Evolutionary conservation across 2,329 filamentous ascomycete genomes (phyloP), one percentile per base, ranked within the genome.

Genomic region (Neofusicoccum ribis): DNA sequence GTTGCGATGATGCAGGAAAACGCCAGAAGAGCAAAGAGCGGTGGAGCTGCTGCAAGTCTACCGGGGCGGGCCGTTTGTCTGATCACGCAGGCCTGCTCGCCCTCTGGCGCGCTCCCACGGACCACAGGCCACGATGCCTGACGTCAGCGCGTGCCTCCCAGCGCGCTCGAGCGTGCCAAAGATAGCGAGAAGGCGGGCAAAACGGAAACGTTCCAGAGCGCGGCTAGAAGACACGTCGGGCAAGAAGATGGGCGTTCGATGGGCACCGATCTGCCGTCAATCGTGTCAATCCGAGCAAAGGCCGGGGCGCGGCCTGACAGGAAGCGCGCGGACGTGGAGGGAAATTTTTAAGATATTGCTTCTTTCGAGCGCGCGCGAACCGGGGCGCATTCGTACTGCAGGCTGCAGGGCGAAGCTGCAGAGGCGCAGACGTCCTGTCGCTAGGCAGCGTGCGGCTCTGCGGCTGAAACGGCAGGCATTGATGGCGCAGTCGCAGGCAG

Each of bases 21-120:
- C 36, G 56, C 56, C 47, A 47, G 43, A 60, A 47, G n/a, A 60
- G 56, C 23, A 60, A 60, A 60, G 56, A 37, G 56, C 56, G 56
- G 56, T 60, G 56, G 56, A 60, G 56, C 41, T 37, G 56, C 47
- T 60, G 56, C 54, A 39, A 59, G 56, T 20, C 56, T 60, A 5
- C 54, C 56, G 56, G 56, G 41, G 56, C 56, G 56, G 56, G 56
- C 56, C 56, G 56, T 47, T 37, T 44, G 23, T 60, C 54, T 59
- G 54, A 59, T 59, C 56, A 36, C 56, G 44, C 44, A 47, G 56
- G 56, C 31, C 47, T 11, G 52, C 36, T 14, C n/a, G 5, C 14
- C 27, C 43, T 36, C 43, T 37, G 39, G 27, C 7, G 7, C 14
- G 37, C 20, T 31, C 17, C 39, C 37, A 59, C 39, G 15, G 27